These are phyloP conservation scores for Wickerhamiella slavikovae DNA, from an alignment of 805 yeast genomes.

Conservation along the genomic window DNA sequence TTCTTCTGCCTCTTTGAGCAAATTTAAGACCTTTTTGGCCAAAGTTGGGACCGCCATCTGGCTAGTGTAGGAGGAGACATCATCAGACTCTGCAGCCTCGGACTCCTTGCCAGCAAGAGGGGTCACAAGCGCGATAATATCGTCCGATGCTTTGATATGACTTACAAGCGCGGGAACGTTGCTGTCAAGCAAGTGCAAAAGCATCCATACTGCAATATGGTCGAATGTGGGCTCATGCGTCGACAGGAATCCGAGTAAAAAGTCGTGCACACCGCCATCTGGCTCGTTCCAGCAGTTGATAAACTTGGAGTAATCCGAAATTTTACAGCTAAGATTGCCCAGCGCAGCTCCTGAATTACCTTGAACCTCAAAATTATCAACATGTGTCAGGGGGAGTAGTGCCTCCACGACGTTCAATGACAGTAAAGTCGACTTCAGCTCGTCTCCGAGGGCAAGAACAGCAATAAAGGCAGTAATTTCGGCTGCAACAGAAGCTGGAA, in stretches of 20 bases:
- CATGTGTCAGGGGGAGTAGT: slow-evolving; percentile 73
- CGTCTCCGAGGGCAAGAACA: slow-evolving; percentile 88
- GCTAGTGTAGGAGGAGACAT: slow-evolving; percentile 14
- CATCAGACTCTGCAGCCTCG: slow-evolving; percentile 9
- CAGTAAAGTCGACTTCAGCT: slow-evolving; percentile 64
- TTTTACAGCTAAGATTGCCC: slow-evolving; percentile 86
- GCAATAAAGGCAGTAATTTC: slow-evolving; percentile 97
- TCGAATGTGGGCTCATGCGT: slow-evolving; percentile 86
- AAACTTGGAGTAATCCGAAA: slow-evolving; percentile 62
- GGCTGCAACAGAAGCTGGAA: slow-evolving; percentile 82
- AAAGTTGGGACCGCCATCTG: slow-evolving; percentile 20
- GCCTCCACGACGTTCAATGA: slow-evolving; percentile 73
- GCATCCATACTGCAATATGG: slow-evolving; percentile 95
- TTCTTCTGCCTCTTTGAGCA: too few relatives aligned
- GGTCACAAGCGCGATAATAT: slow-evolving; percentile 17
- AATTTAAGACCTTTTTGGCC: slow-evolving; percentile 15
- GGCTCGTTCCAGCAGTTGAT: slow-evolving; percentile 62
- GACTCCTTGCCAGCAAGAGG: slow-evolving; percentile 16
- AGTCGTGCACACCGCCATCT: slow-evolving; percentile 68
- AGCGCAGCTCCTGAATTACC: slow-evolving; percentile 97
- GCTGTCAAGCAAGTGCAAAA: slow-evolving; percentile 77
- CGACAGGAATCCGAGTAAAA: slow-evolving; percentile 57
- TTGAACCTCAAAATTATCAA: slow-evolving; percentile 81
- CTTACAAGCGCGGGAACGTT: slow-evolving; percentile 37
- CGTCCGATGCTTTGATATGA: slow-evolving; percentile 16